Conservation (phyloP, 208 protist species). For the Crithidia bombi region DNA sequence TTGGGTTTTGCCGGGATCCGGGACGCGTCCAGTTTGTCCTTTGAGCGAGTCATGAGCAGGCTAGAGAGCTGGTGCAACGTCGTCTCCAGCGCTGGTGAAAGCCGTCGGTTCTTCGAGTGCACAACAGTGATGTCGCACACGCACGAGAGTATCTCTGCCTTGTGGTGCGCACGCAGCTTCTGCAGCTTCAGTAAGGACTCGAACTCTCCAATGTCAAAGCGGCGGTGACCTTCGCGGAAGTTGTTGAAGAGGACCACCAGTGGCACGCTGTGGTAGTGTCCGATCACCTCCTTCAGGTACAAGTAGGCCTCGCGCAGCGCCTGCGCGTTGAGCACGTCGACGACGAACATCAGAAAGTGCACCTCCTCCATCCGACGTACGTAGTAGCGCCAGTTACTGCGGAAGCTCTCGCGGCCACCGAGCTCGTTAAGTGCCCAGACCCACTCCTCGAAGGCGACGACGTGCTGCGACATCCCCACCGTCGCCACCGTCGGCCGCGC, state of each 20-base stretch:
- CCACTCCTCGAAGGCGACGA: constrained; percentile 86
- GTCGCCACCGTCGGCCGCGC: constrained; percentile 72
- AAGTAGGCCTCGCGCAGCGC: constrained; percentile 44
- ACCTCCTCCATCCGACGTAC: constrained; percentile 57
- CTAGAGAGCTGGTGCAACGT: constrained; percentile 51
- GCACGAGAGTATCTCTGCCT: constrained; percentile 55
- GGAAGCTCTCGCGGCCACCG: constrained; percentile 84
- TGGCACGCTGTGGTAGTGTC: constrained; percentile 54
- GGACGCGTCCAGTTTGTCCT: background rate
- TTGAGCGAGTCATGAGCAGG: constrained; percentile 36
- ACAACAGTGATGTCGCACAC: constrained; percentile 80
- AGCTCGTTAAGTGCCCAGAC: constrained; percentile 82
- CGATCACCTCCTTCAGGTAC: constrained; percentile 69
- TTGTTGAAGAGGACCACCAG: constrained; percentile 89
- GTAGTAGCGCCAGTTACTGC: constrained; percentile 84
- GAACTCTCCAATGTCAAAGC: constrained; percentile 46
- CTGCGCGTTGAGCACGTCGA: constrained; percentile 61
- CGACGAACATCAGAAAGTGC: constrained; percentile 83
- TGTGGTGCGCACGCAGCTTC: constrained; percentile 41
- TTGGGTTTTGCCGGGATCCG: constrained; percentile 34
- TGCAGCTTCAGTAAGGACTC: constrained; percentile 47
- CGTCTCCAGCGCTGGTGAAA: constrained; percentile 44
- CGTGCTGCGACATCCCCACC: constrained; percentile 73
- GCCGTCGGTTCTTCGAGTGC: constrained; percentile 47
- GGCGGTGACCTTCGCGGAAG: constrained; percentile 49